A percentile compares a stretch with the other conserved stretches of the same genome.
Conservation (phyloP, 2,329 filamentous ascomycete species). For the Colletotrichum tofieldiae region DNA sequence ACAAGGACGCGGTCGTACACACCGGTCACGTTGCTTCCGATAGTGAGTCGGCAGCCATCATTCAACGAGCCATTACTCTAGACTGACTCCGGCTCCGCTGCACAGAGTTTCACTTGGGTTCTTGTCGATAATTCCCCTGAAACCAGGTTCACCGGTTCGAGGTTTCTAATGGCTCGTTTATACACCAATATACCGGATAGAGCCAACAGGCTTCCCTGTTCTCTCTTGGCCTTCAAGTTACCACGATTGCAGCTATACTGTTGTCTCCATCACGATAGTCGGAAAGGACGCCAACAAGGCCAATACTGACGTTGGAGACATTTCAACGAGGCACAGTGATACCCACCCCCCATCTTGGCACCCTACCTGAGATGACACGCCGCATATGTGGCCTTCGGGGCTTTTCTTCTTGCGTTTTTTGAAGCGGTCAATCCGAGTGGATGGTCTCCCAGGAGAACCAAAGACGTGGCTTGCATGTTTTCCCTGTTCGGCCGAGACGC, state of each 20-base stretch:
- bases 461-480: constrained; percentile 24
- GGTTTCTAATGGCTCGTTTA: neutral
- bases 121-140: neutral
- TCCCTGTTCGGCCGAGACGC: constrained; percentile 10
- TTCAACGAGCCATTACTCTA: neutral
- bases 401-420: constrained; percentile 26
- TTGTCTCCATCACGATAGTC: neutral
- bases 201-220: neutral
- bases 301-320: neutral
- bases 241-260: neutral
- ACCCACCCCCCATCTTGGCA: neutral
- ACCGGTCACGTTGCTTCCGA: neutral
- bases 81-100: neutral
- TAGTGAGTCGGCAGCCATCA: neutral
- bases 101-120: neutral
- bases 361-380: constrained; percentile 23
- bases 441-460: neutral
- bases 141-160: neutral
- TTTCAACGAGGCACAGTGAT: neutral
- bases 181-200: neutral
- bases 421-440: constrained; percentile 26
- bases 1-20: neutral
- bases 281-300: neutral
- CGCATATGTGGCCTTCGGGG: constrained; percentile 37
- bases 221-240: neutral